Evolutionary conservation across 2,329 filamentous ascomycete genomes (phyloP).

Genomic region (Fusarium continuum): DNA sequence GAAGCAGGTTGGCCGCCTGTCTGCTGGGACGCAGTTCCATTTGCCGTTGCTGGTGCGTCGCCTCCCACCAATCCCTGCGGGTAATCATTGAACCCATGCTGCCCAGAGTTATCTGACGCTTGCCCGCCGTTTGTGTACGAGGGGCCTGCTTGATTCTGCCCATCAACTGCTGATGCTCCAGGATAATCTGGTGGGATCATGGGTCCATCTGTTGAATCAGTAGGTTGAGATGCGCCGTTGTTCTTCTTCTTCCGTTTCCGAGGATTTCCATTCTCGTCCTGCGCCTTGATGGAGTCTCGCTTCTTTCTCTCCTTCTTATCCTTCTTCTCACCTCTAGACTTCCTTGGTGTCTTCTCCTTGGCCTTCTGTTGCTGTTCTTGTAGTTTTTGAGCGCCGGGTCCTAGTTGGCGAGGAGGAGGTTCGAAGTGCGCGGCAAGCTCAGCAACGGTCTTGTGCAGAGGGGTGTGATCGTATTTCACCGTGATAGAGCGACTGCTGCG

Average conservation of each 20-base stretch:
- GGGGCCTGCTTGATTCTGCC: slow-evolving; percentile 2
- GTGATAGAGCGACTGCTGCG: slow-evolving; percentile 57
- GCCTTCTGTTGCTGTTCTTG: slow-evolving; percentile 37
- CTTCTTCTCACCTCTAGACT: slow-evolving; percentile 45
- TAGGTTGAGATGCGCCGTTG: slow-evolving; percentile 29
- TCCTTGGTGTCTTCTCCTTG: slow-evolving; percentile 42
- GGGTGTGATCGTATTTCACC: slow-evolving; percentile 65
- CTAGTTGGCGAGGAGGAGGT: slow-evolving; percentile 53
- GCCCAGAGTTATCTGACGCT: not conserved
- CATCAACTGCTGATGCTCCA: slow-evolving; percentile 4
- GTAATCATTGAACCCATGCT: slow-evolving; percentile 25
- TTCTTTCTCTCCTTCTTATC: slow-evolving; percentile 40
- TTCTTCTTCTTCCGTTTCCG: slow-evolving; percentile 45
- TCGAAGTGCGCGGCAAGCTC: slow-evolving; percentile 59
- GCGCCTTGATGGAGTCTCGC: slow-evolving; percentile 35
- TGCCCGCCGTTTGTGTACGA: slow-evolving; percentile 20
- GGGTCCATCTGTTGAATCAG: slow-evolving; percentile 11
- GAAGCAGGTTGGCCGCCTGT: slow-evolving; percentile 18
- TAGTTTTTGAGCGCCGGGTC: slow-evolving; percentile 41
- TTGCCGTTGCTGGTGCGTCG: slow-evolving; percentile 5
- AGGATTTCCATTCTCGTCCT: slow-evolving; percentile 40
- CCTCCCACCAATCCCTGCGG: slow-evolving; percentile 27
- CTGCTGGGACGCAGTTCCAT: slow-evolving; percentile 13
- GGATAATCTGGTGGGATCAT: slow-evolving; percentile 27
- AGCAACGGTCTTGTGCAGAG: slow-evolving; percentile 64